Evolutionary conservation across 1,284 basidiomycete species (phyloP), one percentile per base, ranked within the genome.

Genomic region (Tremellales sp.): DNA sequence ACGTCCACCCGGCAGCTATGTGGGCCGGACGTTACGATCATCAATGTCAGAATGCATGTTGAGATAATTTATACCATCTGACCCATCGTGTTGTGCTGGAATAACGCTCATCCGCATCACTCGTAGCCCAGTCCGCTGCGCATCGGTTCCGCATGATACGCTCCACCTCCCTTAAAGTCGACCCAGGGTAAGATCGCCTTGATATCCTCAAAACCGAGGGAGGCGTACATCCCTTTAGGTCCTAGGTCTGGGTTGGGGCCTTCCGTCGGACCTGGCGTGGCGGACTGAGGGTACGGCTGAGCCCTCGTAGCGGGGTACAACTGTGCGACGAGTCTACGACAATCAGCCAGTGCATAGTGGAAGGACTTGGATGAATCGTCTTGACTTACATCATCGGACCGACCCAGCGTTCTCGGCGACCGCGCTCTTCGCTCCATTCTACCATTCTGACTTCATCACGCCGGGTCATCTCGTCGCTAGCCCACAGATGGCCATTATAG

Each of bases 381-480:
- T 25, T 35, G 2, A 64, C 68, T 48, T 41, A 74, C 72, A 74
- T 49, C 60, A 72, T 68, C 0, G 72, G 69, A 15, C 72, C 72
- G 19, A 72, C 69, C 72, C 72, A 74, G 37, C 68, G 43, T 13
- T 42, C 54, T 36, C 58, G 53, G 22, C 47, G 45, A 7, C 56
- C 53, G 1, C 33, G 33, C 22, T 48, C 52, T 2, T 53, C 51
- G 31, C 60, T 61, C 62, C 58, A 62, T 44, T 72, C 70, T 10
- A 64, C 60, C 61, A 64, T 64, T 15, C 58, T 54, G 22, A 23
- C 33, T 3, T 57, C 57, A 17, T 37, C 43, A 33, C 49, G 40
- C 56, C 56, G 57, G 4, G 36, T 22, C 2, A 44, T 46, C 19
- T 57, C 62, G 26, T 52, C 50, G 17, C 47, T 45, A 17, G 52